These are phyloP conservation scores for Polytrichum formosum DNA, from an alignment of 225 moss, liverwort and hornwort species.

Conservation along the genomic window DNA sequence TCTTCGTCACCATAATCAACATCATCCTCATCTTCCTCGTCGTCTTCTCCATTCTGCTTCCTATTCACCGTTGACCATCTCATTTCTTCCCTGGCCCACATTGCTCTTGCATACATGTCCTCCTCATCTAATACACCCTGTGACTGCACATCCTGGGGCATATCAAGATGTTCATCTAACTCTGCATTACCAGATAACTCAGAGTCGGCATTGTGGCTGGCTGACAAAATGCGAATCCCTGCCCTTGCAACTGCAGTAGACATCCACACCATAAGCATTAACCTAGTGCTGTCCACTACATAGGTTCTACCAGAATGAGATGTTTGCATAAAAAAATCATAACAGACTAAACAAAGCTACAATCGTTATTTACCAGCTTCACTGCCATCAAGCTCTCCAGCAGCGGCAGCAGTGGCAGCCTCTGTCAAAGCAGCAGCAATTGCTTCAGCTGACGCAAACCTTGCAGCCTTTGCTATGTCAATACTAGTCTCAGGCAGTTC, in stretches of 20 bases:
- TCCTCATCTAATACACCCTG: conserved; percentile 22
- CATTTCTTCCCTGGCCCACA: conserved; percentile 42
- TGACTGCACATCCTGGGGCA: conserved; percentile 1
- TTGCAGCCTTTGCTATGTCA: conserved; percentile 25
- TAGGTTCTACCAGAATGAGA: too few species aligned
- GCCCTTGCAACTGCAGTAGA: conserved; percentile 37
- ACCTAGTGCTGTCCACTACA: too few species aligned
- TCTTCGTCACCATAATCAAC: conserved; percentile 25
- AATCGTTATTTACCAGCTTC: conserved; percentile 66
- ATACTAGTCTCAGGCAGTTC: conserved; percentile 18
- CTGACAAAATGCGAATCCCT: conserved; percentile 42
- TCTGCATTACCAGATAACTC: conserved; percentile 11
- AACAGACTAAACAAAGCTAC: background rate
- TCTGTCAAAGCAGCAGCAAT: conserved; percentile 66
- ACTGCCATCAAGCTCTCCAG: conserved; percentile 56
- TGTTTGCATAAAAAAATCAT: too few species aligned
- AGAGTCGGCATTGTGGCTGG: conserved; percentile 33
- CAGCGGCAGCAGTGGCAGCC: conserved; percentile 74
- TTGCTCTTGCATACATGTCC: conserved; percentile 39
- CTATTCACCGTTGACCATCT: conserved; percentile 30
- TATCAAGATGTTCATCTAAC: conserved; percentile 18
- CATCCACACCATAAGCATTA: background rate
- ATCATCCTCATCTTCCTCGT: conserved; percentile 18
- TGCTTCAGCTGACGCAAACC: conserved; percentile 72
- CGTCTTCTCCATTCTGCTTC: background rate